Evolutionary conservation across 176 grass and related monocot genomes (phyloP), one percentile per base, ranked within the genome.

Genomic region (Hsuehochloa calcarea): DNA sequence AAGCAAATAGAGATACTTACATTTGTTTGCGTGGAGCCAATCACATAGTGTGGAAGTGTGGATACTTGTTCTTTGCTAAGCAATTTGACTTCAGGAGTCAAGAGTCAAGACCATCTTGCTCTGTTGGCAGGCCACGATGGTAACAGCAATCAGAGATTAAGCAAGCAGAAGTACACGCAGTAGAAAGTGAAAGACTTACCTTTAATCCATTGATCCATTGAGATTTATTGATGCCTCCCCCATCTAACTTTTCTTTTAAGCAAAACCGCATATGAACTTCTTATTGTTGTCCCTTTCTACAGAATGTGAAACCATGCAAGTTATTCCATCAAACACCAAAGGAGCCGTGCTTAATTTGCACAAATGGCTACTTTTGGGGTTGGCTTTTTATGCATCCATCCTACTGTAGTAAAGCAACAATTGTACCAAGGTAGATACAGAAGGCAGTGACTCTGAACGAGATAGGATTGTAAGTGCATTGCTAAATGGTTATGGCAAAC

Each of bases 321-420:
- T 23, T 59, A 44, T 6, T 49, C 27, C 55, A 70, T 63, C 65
- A 71, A 52, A 72, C 45, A 49, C 44, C 39, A 41, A 10, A 68
- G 16, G 51, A 34, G 27, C 72, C 44, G 38, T 10, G 17, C 54
- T 63, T 39, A 74, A 29, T 49, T 50, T 25, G 39, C 2, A 49
- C 46, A 66, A 81, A 65, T 55, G 74, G 16, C 19, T 15, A 16
- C 54, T 65, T 73, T 34, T 65, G 68, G 59, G 8, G 54, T 80
- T 75, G 40, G 69, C 75, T 89, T n/a, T 59, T 6, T 75, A 58
- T 84, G 13, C 68, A 85, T 43, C 46, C 29, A 80, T 61, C 12
- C 27, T 68, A 0, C 40, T 31, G 3, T 38, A 6, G 35, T 12
- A 75, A 75, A 62, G 39, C 8, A 40, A 40, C 40, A 63, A 51